phyloP scores from a whole-genome alignment of 2,329 filamentous ascomycete species.

The Aspergillus oerlinghausenensis region DNA sequence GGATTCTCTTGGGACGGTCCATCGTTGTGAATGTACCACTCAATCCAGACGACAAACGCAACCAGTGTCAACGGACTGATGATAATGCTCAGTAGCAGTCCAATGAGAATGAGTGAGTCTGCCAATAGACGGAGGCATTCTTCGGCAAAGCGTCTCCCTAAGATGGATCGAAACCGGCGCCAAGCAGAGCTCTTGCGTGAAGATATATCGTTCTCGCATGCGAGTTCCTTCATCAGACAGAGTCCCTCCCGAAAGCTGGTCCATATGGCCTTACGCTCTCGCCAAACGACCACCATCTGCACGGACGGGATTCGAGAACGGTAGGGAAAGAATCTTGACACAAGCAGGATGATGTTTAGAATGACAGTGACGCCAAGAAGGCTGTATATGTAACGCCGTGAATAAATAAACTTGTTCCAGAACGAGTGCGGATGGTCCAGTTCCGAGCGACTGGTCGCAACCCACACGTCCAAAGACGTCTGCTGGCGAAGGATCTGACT shows the following conservation, averaged over 20 bases:
- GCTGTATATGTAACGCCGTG: conserved; percentile 26
- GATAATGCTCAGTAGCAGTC: conserved; percentile 25
- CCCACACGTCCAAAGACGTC: conserved; percentile 14
- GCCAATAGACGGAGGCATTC: conserved; percentile 8
- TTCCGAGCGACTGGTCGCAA: conserved; percentile 4
- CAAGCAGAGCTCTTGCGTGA: not conserved
- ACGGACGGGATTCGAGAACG: conserved; percentile 22
- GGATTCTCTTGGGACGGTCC: conserved; percentile 24
- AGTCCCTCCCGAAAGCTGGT: conserved; percentile 15
- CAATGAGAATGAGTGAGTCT: conserved; percentile 15
- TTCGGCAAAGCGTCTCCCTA: conserved; percentile 9
- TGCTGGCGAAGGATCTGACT: conserved; percentile 23
- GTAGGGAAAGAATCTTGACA: conserved; percentile 20
- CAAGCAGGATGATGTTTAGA: conserved; percentile 20
- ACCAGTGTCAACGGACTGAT: conserved; percentile 27
- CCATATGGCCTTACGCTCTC: conserved; percentile 16
- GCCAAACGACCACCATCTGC: conserved; percentile 22
- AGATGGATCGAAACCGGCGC: conserved; percentile 2
- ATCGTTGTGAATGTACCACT: conserved; percentile 28
- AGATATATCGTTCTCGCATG: not conserved
- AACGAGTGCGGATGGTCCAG: conserved; percentile 8
- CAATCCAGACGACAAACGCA: conserved; percentile 31
- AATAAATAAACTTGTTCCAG: conserved; percentile 17
- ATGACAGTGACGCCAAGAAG: conserved; percentile 22
- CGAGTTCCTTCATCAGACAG: not conserved